A percentile compares a stretch with the other conserved stretches of the same genome.
These are phyloP conservation scores for Vaccinium darrowii DNA, from an alignment of 148 eudicot species.

Conservation along the genomic window DNA sequence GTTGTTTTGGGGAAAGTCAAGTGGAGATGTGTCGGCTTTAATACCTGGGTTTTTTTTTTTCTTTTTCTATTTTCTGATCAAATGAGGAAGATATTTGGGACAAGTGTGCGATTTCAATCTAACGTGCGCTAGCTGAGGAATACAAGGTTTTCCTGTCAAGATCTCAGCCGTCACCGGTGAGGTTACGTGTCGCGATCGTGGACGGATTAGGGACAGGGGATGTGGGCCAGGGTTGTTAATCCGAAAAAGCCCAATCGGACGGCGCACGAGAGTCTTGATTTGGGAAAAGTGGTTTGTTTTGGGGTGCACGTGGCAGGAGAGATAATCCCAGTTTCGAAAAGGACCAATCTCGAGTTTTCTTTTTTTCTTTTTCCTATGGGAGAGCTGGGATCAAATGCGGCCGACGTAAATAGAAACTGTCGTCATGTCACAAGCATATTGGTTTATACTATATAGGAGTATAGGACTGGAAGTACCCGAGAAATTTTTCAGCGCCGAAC, in stretches of 20 bases:
- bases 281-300: too few species aligned
- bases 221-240: not conserved
- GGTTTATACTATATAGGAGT: too few species aligned
- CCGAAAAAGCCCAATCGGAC: slow-evolving; percentile 7
- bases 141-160: slow-evolving; percentile 16
- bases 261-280: not conserved
- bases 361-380: not conserved
- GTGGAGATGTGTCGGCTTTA: not conserved
- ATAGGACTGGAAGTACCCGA: too few species aligned
- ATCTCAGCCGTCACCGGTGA: slow-evolving; percentile 25
- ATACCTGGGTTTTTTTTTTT: not conserved
- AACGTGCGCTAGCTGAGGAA: slow-evolving; percentile 11
- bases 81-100: slow-evolving; percentile 7
- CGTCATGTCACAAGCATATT: too few species aligned
- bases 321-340: too few species aligned
- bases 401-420: not conserved
- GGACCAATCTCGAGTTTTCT: not conserved
- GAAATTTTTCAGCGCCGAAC: too few species aligned
- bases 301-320: not conserved
- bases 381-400: not conserved
- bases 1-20: slow-evolving; percentile 17
- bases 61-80: not conserved
- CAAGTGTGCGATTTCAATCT: slow-evolving; percentile 13
- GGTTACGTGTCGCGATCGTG: slow-evolving; percentile 14
- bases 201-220: not conserved